Evolutionary conservation across 1,284 basidiomycete genomes (phyloP), one percentile per base, ranked within the genome.

Genomic region (Fomitiporia mediterranea): DNA sequence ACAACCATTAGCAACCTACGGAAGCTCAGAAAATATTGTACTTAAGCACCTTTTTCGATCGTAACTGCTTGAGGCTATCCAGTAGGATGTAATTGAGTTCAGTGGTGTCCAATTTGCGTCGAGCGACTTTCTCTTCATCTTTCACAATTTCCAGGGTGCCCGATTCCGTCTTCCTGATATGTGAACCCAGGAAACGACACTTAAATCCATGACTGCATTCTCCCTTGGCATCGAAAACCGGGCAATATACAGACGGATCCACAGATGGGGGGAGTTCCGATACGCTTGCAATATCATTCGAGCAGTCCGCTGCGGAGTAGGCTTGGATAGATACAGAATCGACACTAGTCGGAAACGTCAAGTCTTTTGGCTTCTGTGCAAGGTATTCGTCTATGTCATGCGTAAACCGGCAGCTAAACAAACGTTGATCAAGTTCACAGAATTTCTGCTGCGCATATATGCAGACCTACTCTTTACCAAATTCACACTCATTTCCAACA

Each of bases 171-270:
- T 69, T 66, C 23, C 66, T 69, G 4, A 83, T 67, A 65, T 98
- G 96, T 0, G 81, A 85, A 9, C 89, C 87, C 2, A 97, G 80
- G 72, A 91, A 97, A 1, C 96, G 84, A 68, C 96, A 99, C 69
- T 92, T 91, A 72, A 91, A 87, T 3, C 93, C 96, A 61, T 83
- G 83, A 51, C 85, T 84, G 72, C 95, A 98, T 65, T 86, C 81
- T 0, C 95, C 95, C 4, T 79, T 77, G 60, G 84, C 82, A 27
- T 77, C 73, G 64, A 83, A 94, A 3, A 86, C 77, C 1, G 93
- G 91, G 64, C 94, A 98, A 0, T 65, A 70, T 0, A 81, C 81
- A 15, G 67, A 69, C 11, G 69, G 64, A 63, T 83, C 76, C 28
- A 84, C 59, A 5, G 79, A 79, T 1, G 75, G 65, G 6, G 57